A percentile compares a stretch with the other conserved stretches of the same genome.
phyloP scores from a whole-genome alignment of 495 filamentous ascomycete genomes.

The Aspergillus ellipticus region DNA sequence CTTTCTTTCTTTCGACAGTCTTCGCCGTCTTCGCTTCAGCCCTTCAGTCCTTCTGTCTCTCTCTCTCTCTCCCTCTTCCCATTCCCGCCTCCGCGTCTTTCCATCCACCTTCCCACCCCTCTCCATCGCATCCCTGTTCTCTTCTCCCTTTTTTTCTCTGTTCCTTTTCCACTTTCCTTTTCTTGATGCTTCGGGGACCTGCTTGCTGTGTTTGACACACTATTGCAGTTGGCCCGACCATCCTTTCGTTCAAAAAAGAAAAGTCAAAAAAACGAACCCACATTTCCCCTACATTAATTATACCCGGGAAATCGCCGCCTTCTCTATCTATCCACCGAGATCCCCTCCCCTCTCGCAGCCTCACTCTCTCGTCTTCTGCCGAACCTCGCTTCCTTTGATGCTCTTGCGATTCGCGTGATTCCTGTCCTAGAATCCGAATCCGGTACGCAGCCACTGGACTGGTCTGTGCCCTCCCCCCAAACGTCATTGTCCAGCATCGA shows the following conservation, averaged over 20 bases:
- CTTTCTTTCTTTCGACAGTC: background rate
- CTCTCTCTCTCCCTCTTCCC: slow-evolving; percentile 18
- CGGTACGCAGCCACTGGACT: slow-evolving; percentile 49
- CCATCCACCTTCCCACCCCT: slow-evolving; percentile 9
- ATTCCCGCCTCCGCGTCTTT: slow-evolving; percentile 22
- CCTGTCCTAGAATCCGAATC: slow-evolving; percentile 19
- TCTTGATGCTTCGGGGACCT: slow-evolving; percentile 26
- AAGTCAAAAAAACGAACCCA: slow-evolving; percentile 13
- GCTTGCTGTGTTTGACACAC: slow-evolving; percentile 52
- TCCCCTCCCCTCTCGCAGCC: slow-evolving; percentile 12
- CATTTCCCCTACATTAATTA: slow-evolving; percentile 12
- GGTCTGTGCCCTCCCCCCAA: slow-evolving; percentile 41
- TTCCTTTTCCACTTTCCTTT: slow-evolving; percentile 21
- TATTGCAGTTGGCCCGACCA: slow-evolving; percentile 37
- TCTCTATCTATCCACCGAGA: slow-evolving; percentile 6
- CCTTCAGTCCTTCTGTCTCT: background rate
- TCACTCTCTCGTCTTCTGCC: slow-evolving; percentile 14
- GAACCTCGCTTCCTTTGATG: slow-evolving; percentile 17
- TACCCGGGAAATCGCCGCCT: slow-evolving; percentile 11
- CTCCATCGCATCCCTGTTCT: background rate
- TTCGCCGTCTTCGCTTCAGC: slow-evolving; percentile 1
- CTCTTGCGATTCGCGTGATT: slow-evolving; percentile 27
- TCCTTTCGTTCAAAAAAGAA: slow-evolving; percentile 36
- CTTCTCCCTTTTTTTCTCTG: slow-evolving; percentile 8
- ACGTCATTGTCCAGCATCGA: slow-evolving; percentile 29